These are phyloP conservation scores for Plasmodium sp. DNA, from an alignment of 169 alveolate species.

Conservation along the genomic window DNA sequence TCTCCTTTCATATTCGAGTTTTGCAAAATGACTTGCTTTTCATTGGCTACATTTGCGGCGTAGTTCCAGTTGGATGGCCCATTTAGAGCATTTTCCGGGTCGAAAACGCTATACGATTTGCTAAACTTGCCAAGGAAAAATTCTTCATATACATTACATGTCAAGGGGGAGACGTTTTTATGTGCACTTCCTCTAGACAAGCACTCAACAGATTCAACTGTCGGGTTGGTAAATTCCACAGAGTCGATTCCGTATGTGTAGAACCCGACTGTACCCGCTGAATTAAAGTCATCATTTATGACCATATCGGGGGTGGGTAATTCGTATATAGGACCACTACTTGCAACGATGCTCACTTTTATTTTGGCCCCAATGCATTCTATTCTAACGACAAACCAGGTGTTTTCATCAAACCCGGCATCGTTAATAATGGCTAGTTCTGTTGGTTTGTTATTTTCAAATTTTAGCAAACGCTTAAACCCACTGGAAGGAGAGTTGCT, in stretches of 20 bases:
- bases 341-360: slow-evolving; percentile 73
- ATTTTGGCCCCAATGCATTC: slow-evolving; percentile 81
- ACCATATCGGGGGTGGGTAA: slow-evolving; percentile 82
- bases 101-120: slow-evolving; percentile 1
- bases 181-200: slow-evolving; percentile 77
- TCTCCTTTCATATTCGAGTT: slow-evolving; percentile 70
- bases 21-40: slow-evolving; percentile 85
- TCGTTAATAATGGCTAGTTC: slow-evolving; percentile 88
- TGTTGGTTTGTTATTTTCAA: slow-evolving; percentile 87
- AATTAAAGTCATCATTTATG: slow-evolving; percentile 82
- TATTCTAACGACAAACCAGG: slow-evolving; percentile 87
- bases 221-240: slow-evolving; percentile 81
- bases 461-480: slow-evolving; percentile 86
- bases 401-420: slow-evolving; percentile 79
- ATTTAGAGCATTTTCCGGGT: slow-evolving; percentile 43
- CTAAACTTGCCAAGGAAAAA: slow-evolving; percentile 6
- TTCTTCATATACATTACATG: slow-evolving; percentile 84
- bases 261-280: slow-evolving; percentile 87
- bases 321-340: slow-evolving; percentile 77
- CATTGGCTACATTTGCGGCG: slow-evolving; percentile 85
- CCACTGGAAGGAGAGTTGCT: slow-evolving; percentile 82
- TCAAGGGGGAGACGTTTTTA: slow-evolving; percentile 82
- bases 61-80: slow-evolving; percentile 79
- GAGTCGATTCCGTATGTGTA: slow-evolving; percentile 83
- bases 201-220: slow-evolving; percentile 87